Conservation (phyloP, 2,329 filamentous ascomycete genomes). For the Microdochium nivale region DNA sequence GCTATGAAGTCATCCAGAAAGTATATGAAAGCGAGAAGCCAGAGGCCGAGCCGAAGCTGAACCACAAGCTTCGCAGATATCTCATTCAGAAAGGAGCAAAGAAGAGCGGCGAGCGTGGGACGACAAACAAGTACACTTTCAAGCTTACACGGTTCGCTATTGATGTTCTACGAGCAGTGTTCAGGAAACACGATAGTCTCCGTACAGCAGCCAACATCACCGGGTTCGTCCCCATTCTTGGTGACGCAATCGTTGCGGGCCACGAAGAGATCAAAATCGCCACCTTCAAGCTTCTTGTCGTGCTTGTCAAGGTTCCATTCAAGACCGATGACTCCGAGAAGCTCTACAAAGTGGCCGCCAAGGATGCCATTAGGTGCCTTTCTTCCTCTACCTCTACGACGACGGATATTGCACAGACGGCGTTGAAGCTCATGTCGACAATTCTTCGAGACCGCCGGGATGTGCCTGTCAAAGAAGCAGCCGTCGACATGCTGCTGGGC, state of each 20-base stretch:
- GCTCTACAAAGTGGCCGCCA: slow-evolving; percentile 68
- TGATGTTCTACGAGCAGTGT: slow-evolving; percentile 75
- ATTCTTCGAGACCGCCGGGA: slow-evolving; percentile 74
- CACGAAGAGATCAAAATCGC: slow-evolving; percentile 93
- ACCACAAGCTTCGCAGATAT: slow-evolving; percentile 61
- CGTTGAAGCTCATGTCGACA: slow-evolving; percentile 78
- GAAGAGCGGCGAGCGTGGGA: slow-evolving; percentile 62
- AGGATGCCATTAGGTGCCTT: slow-evolving; percentile 76
- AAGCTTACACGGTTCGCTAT: slow-evolving; percentile 85
- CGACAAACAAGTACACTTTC: slow-evolving; percentile 70
- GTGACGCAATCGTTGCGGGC: slow-evolving; percentile 73
- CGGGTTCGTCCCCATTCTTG: slow-evolving; percentile 82
- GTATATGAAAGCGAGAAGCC: slow-evolving; percentile 61
- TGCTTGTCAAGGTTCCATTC: slow-evolving; percentile 78
- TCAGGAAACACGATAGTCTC: slow-evolving; percentile 77
- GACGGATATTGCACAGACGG: slow-evolving; percentile 77
- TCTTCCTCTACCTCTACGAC: slow-evolving; percentile 70
- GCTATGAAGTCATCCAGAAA: slow-evolving; percentile 87
- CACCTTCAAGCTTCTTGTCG: slow-evolving; percentile 74
- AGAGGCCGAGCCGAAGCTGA: slow-evolving; percentile 42
- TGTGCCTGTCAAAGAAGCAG: slow-evolving; percentile 68
- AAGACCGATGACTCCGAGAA: slow-evolving; percentile 56
- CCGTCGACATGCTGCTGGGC: slow-evolving; percentile 73
- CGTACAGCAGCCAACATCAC: slow-evolving; percentile 71
- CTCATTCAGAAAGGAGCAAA: slow-evolving; percentile 73